Base-by-base conservation (phyloP, 2,329 filamentous ascomycete genomes). In the Hymenoscyphus scutula region DNA sequence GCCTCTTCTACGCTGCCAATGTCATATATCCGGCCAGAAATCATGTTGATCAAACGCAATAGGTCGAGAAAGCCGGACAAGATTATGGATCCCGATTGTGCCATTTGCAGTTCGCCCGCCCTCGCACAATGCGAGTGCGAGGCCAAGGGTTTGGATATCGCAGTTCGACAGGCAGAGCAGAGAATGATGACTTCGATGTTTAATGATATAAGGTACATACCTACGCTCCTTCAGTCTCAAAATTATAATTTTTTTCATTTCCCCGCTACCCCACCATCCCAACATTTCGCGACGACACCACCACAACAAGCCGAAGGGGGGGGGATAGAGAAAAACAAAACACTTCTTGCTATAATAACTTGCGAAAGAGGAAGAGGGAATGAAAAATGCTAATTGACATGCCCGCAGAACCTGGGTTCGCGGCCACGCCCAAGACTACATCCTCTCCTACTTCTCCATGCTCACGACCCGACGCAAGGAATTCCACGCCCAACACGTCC, bases 1-100 rank as follows among this genome's bases (percentile, higher is more conserved):
- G 30, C 17, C 7, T 58, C 38, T 59, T 23, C 38, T 34, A 57
- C 25, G 11, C 58, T 23, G 56, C 32, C 66, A 41, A 68, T 68
- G 66, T 63, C 66, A 64, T 67, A 66, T 59, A 60, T 68, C 37
- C 68, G 65, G 48, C 66, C 63, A 30, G 66, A 68, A 68, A 62
- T 70, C 64, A 71, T 68, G 67, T 70, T 71, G 66, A 72, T 71
- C 65, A 71, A 70, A 60, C 65, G 69, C 58, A 62, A 62, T 64
- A 72, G 68, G 56, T 69, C 65, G 29, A 66, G 66, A 34, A 69
- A 62, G 75, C 74, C 77, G 65, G 70, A 82, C 73, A 80, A 83
- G 74, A 86, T 81, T 75, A 88, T 89, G 84, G 86, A 89, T 71
- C 86, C 86, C 53, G 84, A 89, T 76, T 89, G 87, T 75, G 86